Base-by-base conservation (phyloP, 2,329 filamentous ascomycete genomes). In the Xylariaceae sp. region DNA sequence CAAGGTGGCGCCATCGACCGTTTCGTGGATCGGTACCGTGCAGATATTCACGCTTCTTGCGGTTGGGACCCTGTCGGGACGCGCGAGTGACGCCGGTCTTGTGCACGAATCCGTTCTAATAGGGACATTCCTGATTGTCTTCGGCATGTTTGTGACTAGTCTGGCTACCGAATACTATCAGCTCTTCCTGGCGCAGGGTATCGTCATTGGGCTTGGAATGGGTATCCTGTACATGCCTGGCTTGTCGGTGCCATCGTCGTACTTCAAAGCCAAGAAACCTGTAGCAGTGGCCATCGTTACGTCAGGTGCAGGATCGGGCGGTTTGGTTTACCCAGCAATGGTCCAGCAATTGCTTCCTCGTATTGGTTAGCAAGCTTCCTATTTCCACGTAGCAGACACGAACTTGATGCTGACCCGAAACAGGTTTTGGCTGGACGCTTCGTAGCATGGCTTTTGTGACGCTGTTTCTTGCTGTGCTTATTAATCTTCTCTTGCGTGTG, bases 271-370 rank as follows among this genome's bases (percentile, higher is more conserved):
- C 52, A 80, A 78, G 40, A 75, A 82, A 9, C 77, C 80, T 0
- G 71, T 86, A 4, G 86, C 85, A 0, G 73, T 89, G 36, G 80
- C 82, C 0, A 73, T 87, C 4, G 77, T 80, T 27, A 81, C 84
- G 0, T 80, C 79, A 0, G 87, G 87, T 1, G 83, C 82, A 10
- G 80, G 81, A 1, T 78, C 80, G 0, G 86, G 86, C 1, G 84
- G 85, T 2, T 71, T 88, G 3, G 73, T 89, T 6, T 88, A 86
- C 63, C 85, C 86, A 0, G 77, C 81, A 1, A 74, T 81, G 2
- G 74, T 82, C 4, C 75, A 80, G 64, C 79, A 84, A 47, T 71
- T 88, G 6, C 75, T 87, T 3, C 84, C 84, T 0, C 73, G 71
- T 23, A 70, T 88, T 13, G 86, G 86, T 0, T 89, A n/a, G n/a